Base-by-base conservation (phyloP, 495 filamentous ascomycete genomes). In the Hyaloscypha variabilis region DNA sequence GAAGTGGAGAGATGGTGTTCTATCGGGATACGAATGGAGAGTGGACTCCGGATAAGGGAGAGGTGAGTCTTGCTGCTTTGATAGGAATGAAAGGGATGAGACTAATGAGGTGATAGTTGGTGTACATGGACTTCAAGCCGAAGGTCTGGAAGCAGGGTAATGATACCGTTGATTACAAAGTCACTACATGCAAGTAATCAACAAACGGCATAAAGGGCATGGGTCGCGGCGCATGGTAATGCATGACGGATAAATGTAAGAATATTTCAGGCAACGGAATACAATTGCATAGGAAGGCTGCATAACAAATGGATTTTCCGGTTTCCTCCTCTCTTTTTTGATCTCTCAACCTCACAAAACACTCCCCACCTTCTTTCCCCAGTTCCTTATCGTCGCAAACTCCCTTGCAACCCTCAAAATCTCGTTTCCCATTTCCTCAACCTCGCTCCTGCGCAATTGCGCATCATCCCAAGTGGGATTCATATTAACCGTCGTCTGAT, bases 51-150 rank as follows among this genome's bases (percentile, higher is more conserved):
- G 72, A 78, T 34, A 76, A 76, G 68, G 62, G 56, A 24, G 72
- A 77, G 65, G 65, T 67, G 26, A 36, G 58, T 60, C 53, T 66
- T n/a, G 50, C 60, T 67, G 50, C 60, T 67, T 6, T 19, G 58
- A 28, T 10, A 42, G 52, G 46, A n/a, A 36, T 1, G 42, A 30
- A 19, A 36, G 39, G 39, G 42, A 53, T 24, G 34, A 6, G 14
- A 34, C 49, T 26, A 58, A 61, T 65, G 56, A 36, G 59, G 55
- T 39, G 34, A 23, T 57, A 67, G 77, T 66, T 78, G 21, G 76
- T 79, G 0, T 77, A 77, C 36, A 49, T 79, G 25, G 77, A 79
- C 36, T 79, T 79, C 63, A 77, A 76, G 55, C 77, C 77, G 8
- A 79, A 79, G 69, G 65, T 79, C 10, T 73, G 72, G 28, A 69